A percentile compares a stretch with the other conserved stretches of the same genome.
These are phyloP conservation scores for Paraphaeosphaeria minitans DNA, from an alignment of 2,329 filamentous ascomycete species.

Conservation along the genomic window DNA sequence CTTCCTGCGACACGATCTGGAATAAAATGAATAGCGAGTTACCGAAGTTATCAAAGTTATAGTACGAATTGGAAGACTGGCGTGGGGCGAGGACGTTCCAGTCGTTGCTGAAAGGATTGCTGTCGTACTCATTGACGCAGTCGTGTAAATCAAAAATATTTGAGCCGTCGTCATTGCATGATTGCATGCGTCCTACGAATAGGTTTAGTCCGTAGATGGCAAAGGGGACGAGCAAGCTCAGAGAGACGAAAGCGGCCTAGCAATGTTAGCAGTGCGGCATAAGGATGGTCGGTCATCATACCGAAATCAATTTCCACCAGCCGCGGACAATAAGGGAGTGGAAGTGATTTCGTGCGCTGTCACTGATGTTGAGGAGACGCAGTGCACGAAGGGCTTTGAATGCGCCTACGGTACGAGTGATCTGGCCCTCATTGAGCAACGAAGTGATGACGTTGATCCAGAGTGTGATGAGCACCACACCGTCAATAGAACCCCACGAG, in stretches of 20 bases:
- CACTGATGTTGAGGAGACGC: slow-evolving; percentile 90
- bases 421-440: slow-evolving; percentile 77
- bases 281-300: slow-evolving; percentile 46
- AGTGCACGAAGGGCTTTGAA: slow-evolving; percentile 96
- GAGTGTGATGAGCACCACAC: slow-evolving; percentile 84
- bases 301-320: slow-evolving; percentile 90
- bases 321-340: slow-evolving; percentile 94
- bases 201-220: slow-evolving; percentile 94
- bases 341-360: slow-evolving; percentile 93
- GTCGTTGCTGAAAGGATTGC: slow-evolving; percentile 67
- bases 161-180: slow-evolving; percentile 75
- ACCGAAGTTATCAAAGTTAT: slow-evolving; percentile 94
- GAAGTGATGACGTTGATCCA: slow-evolving; percentile 94
- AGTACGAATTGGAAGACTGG: slow-evolving; percentile 79
- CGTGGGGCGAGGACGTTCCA: slow-evolving; percentile 87
- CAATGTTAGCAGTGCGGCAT: slow-evolving; percentile 12
- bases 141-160: slow-evolving; percentile 66
- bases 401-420: slow-evolving; percentile 89
- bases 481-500: slow-evolving; percentile 96
- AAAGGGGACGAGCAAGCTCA: slow-evolving; percentile 93
- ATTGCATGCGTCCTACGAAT: slow-evolving; percentile 79
- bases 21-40: slow-evolving; percentile 94
- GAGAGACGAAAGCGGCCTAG: slow-evolving; percentile 83
- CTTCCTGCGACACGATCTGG: slow-evolving; percentile 98
- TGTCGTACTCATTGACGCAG: slow-evolving; percentile 84